Percentiles rank a stretch among this genome's conserved stretches.
phyloP scores from a whole-genome alignment of 1,139 yeast genomes.

The Chernovozyma sophiae-reginae region DNA sequence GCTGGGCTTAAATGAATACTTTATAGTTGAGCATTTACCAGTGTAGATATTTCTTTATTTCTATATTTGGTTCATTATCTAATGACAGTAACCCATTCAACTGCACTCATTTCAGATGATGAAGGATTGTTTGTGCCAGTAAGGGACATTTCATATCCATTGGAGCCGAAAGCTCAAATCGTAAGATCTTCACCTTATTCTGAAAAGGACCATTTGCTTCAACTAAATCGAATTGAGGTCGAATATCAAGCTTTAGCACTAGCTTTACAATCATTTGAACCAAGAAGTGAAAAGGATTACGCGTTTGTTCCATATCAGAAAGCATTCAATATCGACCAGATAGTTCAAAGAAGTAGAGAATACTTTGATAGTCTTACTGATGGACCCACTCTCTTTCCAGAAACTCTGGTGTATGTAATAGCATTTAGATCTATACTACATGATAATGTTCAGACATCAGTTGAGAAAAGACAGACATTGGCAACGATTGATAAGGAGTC shows the following conservation, averaged over 20 bases:
- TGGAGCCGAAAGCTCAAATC: not conserved
- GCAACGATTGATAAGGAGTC: constrained; percentile 23
- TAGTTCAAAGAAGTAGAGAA: constrained; percentile 14
- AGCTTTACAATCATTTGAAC: constrained; percentile 23
- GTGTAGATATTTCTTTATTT: not conserved
- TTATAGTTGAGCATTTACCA: too few species aligned
- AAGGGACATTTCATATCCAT: constrained; percentile 2
- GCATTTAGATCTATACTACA: constrained; percentile 26
- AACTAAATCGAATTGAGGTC: constrained; percentile 14
- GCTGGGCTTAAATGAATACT: too few species aligned
- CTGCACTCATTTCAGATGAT: constrained; percentile 7
- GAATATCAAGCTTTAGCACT: constrained; percentile 20
- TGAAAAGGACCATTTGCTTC: constrained; percentile 21
- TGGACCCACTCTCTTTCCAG: constrained; percentile 10
- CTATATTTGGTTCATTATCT: not conserved
- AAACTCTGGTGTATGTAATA: constrained; percentile 21
- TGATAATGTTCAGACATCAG: constrained; percentile 19
- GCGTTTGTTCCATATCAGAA: constrained; percentile 19
- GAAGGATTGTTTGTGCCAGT: constrained; percentile 7
- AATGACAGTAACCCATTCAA: constrained; percentile 2
- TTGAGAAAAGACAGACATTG: constrained; percentile 18
- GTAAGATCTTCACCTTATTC: constrained; percentile 26
- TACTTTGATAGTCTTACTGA: constrained; percentile 12
- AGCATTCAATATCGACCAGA: constrained; percentile 21
- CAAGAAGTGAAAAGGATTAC: constrained; percentile 12